Base-by-base conservation (phyloP, 306 rosid species). In the Luffa acutangula region DNA sequence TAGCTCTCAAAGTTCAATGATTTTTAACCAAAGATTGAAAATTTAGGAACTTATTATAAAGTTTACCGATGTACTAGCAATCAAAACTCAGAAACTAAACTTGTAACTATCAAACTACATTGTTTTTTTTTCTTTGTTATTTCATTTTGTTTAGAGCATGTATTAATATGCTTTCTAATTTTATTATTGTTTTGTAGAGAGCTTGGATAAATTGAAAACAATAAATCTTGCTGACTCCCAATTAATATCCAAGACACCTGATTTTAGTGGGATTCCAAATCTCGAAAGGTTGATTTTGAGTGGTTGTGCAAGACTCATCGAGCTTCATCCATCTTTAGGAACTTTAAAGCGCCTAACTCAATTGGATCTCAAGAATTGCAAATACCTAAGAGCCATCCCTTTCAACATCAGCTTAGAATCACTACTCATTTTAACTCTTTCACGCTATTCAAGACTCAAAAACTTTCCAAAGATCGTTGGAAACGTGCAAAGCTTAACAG, bases 381-480 rank as follows among this genome's bases (percentile, higher is more conserved):
- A 72, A 45, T 6, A 5, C 46, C 79, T 80, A 2, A 17, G 13
- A n/a, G 60, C 39, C 10, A 43, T 80, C 18, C 49, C 74, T 9
- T 10, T 45, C 8, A 9, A 18, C 9, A 72, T 80, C 9, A 53
- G 73, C 20, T 60, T 72, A 69, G 80, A 78, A 79, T 82, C 82
- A 5, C 82, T 82, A 7, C 2, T 11, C 18, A 21, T 8, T 4
- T 43, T 79, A 3, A 63, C 33, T 79, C 82, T 83, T 25, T 83
- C 85, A 0, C 77, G 45, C 33, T 83, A 80, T n/a, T 73, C 80
- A 15, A 63, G 53, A 3, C 54, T 83, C 33, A 42, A 9, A 10
- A 39, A 43, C 14, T 83, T 83, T 63, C 85, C 85, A 3, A 59
- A 79, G 73, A 79, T 83, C 42, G 4, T 8, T 49, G 82, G 77